Evolutionary conservation across 106 monocot species (phyloP).

Genomic region (Allium fistulosum): DNA sequence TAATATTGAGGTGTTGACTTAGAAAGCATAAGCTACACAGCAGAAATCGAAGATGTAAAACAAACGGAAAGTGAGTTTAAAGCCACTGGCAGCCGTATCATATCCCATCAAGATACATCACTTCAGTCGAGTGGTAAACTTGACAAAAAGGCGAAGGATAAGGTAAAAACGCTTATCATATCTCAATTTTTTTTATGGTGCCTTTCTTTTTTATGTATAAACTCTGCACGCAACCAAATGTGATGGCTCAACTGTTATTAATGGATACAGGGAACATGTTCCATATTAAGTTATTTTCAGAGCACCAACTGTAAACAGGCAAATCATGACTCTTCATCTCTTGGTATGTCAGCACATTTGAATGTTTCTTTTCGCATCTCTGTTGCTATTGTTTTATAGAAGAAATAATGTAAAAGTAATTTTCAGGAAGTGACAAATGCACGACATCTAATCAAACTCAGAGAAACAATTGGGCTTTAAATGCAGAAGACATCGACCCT

Average conservation of each 20-base stretch:
- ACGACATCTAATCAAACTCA: slow-evolving; percentile 1
- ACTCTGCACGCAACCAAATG: no score
- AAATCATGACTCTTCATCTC: slow-evolving; percentile 9
- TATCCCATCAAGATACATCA: slow-evolving; percentile 6
- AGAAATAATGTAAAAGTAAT: background rate
- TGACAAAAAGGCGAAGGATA: slow-evolving; percentile 14
- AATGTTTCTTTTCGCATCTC: background rate
- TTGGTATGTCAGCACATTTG: background rate
- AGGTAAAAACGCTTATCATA: slow-evolving; percentile 6
- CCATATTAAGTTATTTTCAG: slow-evolving; percentile 24
- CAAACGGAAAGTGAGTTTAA: slow-evolving; percentile 4
- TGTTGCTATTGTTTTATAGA: background rate
- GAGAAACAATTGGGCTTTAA: slow-evolving; percentile 32
- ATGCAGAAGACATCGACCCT: slow-evolving; percentile 65
- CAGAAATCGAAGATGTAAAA: background rate
- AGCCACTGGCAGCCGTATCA: slow-evolving; percentile 3
- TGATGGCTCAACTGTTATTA: no score
- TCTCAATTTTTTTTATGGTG: no score
- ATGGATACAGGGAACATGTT: slow-evolving; percentile 15
- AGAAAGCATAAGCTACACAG: slow-evolving; percentile 16
- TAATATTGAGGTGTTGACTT: slow-evolving; percentile 2
- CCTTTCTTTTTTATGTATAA: no score
- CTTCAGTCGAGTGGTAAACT: background rate
- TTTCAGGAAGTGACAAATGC: slow-evolving; percentile 17
- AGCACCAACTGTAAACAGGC: slow-evolving; percentile 8